Conservation (phyloP, 2,329 filamentous ascomycete species). For the Kalmusia sp. region DNA sequence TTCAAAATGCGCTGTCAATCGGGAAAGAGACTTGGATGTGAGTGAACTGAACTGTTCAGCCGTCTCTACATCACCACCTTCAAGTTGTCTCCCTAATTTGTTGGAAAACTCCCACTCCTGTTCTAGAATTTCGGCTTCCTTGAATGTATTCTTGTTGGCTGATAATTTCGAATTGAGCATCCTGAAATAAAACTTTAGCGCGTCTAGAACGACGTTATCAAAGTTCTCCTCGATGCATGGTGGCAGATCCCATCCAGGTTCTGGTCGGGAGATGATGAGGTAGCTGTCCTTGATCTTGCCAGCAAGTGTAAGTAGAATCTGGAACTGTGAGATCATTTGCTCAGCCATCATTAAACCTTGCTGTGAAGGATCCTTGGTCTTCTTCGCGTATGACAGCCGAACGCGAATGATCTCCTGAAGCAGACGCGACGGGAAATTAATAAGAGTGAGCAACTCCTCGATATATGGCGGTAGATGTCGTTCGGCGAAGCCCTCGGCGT, state of each 20-base stretch:
- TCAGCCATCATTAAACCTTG: conserved; percentile 94
- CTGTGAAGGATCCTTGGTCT: conserved; percentile 93
- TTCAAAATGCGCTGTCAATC: conserved; percentile 90
- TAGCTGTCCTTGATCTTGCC: conserved; percentile 93
- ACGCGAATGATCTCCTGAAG: conserved; percentile 97
- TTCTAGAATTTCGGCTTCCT: conserved; percentile 95
- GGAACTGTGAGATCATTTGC: conserved; percentile 97
- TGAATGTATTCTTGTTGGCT: conserved; percentile 98
- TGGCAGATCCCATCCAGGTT: conserved; percentile 93
- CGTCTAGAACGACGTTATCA: conserved; percentile 88
- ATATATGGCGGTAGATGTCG: conserved; percentile 95
- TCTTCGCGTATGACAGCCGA: conserved; percentile 87
- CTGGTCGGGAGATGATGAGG: conserved; percentile 79
- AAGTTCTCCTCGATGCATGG: conserved; percentile 97
- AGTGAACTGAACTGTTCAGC: conserved; percentile 95
- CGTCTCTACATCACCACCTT: conserved; percentile 93
- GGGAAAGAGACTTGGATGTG: conserved; percentile 89
- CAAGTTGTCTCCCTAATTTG: conserved; percentile 87
- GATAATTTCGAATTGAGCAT: conserved; percentile 98
- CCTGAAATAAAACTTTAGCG: conserved; percentile 97
- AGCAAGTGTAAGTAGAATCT: conserved; percentile 88
- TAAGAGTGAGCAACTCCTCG: conserved; percentile 91
- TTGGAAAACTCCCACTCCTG: conserved; percentile 99
- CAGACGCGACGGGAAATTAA: conserved; percentile 94
- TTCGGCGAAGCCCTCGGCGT: conserved; percentile 82